These are phyloP conservation scores for Cyclotella atomus DNA, from an alignment of 108 stramenopile genomes.

Conservation along the genomic window DNA sequence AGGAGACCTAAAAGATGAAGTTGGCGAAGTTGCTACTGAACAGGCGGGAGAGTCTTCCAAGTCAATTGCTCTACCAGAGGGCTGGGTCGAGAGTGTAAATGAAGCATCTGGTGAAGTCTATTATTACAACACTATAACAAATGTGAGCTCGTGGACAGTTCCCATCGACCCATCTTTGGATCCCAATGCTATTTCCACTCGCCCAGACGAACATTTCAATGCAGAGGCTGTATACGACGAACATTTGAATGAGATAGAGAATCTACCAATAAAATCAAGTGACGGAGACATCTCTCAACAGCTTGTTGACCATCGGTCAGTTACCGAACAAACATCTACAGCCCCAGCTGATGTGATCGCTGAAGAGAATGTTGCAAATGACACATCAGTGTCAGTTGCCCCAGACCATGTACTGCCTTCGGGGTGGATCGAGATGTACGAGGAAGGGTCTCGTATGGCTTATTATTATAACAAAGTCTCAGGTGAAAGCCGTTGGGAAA, in stretches of 20 bases:
- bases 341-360: not conserved
- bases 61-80: constrained; percentile 33
- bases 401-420: constrained; percentile 32
- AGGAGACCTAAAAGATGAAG: constrained; percentile 7
- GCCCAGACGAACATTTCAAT: not conserved
- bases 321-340: not conserved
- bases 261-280: constrained; percentile 13
- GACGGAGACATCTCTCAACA: too few species aligned
- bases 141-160: constrained; percentile 56
- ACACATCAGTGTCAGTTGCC: not conserved
- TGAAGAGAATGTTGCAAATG: not conserved
- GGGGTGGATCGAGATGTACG: constrained; percentile 63
- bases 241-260: constrained; percentile 6
- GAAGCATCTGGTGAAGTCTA: constrained; percentile 54
- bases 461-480: constrained; percentile 72
- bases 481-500: constrained; percentile 71
- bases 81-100: constrained; percentile 69
- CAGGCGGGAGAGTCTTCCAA: not conserved
- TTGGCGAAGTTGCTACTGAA: not conserved
- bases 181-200: not conserved
- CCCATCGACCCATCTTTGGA: constrained; percentile 18
- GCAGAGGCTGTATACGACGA: not conserved
- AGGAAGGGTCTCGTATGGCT: constrained; percentile 43
- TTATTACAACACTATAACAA: constrained; percentile 54
- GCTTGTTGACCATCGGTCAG: too few species aligned